phyloP scores from a whole-genome alignment of 2,329 filamentous ascomycete species.

The Stagonosporopsis cucurbitacearum region DNA sequence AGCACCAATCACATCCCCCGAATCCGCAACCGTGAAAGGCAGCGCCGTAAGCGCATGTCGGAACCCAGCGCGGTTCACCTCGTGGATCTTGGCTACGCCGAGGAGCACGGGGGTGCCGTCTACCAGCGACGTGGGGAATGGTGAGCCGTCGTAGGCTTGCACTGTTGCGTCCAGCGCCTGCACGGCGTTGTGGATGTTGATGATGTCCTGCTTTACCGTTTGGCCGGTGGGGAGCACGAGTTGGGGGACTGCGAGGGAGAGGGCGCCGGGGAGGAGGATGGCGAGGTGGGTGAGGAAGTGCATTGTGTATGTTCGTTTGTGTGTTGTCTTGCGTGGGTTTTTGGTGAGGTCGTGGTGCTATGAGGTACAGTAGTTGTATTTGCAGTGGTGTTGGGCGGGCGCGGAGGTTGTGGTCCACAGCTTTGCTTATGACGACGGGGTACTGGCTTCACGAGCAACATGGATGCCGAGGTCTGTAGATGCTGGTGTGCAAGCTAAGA shows the following conservation, averaged over 20 bases:
- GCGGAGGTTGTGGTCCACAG: no score
- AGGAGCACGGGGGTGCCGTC: conserved; percentile 22
- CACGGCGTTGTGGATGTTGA: conserved; percentile 27
- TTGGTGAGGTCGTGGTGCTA: no score
- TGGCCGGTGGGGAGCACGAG: conserved; percentile 17
- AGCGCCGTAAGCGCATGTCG: conserved; percentile 18
- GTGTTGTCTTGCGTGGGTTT: no score
- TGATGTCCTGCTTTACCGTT: conserved; percentile 22
- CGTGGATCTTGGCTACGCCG: conserved; percentile 27
- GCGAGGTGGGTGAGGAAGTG: background rate
- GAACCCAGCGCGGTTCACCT: conserved; percentile 25
- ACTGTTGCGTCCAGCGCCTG: conserved; percentile 19
- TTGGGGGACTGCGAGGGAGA: conserved; percentile 4
- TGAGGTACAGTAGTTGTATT: no score
- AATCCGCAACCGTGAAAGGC: conserved; percentile 18
- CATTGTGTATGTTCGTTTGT: background rate
- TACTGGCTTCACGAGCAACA: background rate
- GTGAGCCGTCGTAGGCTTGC: conserved; percentile 7
- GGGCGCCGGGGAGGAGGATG: conserved; percentile 3
- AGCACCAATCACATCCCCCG: conserved; percentile 11
- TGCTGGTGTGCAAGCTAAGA: background rate
- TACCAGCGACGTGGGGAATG: conserved; percentile 18
- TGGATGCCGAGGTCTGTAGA: background rate
- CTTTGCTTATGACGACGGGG: background rate
- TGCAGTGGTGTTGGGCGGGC: no score